phyloP scores from a whole-genome alignment of 2,329 filamentous ascomycete genomes.

The Zasmidium citrigriseum region DNA sequence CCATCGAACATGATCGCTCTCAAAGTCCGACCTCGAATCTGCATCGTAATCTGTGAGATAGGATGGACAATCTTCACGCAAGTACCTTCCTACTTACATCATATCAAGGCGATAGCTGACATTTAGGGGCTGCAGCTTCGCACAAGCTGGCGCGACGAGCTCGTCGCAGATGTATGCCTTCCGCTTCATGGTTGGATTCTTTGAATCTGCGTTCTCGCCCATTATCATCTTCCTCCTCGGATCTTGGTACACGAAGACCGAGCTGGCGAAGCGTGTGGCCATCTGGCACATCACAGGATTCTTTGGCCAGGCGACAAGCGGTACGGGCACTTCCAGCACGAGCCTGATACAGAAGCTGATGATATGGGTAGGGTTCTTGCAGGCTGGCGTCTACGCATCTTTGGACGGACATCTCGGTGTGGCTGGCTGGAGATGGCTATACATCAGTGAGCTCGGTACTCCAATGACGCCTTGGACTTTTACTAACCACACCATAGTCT shows the following conservation, averaged over 20 bases:
- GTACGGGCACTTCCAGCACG: neutral
- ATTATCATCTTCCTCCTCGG: slow-evolving; percentile 19
- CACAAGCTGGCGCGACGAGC: slow-evolving; percentile 14
- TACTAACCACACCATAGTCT: slow-evolving; percentile 7
- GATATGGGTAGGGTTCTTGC: slow-evolving; percentile 6
- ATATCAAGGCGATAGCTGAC: too few relatives aligned
- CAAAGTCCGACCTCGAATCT: slow-evolving; percentile 12
- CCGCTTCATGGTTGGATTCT: slow-evolving; percentile 13
- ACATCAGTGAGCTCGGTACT: slow-evolving; percentile 7
- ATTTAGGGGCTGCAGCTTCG: slow-evolving; percentile 6
- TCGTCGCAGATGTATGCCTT: slow-evolving; percentile 17
- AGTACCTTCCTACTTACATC: neutral
- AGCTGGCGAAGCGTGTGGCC: slow-evolving; percentile 15
- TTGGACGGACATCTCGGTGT: slow-evolving; percentile 12
- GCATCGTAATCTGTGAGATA: slow-evolving; percentile 10
- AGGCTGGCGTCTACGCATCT: slow-evolving; percentile 14
- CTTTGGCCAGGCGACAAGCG: slow-evolving; percentile 8
- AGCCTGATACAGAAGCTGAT: neutral
- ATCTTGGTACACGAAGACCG: slow-evolving; percentile 17
- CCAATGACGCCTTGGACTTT: neutral
- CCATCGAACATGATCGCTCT: slow-evolving; percentile 15
- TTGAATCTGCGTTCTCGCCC: slow-evolving; percentile 19
- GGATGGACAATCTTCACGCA: slow-evolving; percentile 16
- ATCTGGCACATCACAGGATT: slow-evolving; percentile 16
- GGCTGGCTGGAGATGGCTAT: slow-evolving; percentile 17